Percentiles rank a stretch among this genome's conserved stretches.
Conservation (phyloP, 257 asterid species). For the Nyctanthes arbortristis region DNA sequence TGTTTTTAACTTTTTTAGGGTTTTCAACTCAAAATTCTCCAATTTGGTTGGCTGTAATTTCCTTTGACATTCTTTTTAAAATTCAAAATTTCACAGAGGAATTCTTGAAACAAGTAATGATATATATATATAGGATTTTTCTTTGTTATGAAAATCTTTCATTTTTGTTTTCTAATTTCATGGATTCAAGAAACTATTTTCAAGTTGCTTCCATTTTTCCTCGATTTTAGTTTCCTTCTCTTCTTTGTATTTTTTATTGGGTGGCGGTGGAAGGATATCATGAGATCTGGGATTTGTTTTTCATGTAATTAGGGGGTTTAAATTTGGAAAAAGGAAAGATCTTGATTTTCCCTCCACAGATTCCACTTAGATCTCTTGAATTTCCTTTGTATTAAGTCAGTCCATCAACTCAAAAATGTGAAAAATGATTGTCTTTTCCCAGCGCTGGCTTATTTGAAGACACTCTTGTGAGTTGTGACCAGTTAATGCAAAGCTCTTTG, state of each 20-base stretch:
- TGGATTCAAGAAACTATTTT: background rate
- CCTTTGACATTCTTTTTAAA: too few relatives aligned
- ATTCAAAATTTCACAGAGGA: too few relatives aligned
- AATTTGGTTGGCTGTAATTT: background rate
- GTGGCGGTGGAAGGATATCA: background rate
- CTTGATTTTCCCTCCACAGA: background rate
- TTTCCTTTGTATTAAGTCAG: background rate
- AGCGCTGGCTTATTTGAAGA: background rate
- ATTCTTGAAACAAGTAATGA: too few relatives aligned
- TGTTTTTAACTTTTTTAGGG: conserved; percentile 29
- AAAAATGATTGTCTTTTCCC: conserved; percentile 4
- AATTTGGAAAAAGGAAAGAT: background rate
- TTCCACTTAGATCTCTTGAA: conserved; percentile 16
- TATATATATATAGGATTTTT: too few relatives aligned
- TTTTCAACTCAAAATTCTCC: conserved; percentile 17
- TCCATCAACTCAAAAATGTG: background rate
- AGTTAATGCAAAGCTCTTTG: conserved; percentile 23
- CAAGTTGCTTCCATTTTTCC: background rate
- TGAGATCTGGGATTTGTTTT: background rate
- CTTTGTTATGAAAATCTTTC: too few relatives aligned
- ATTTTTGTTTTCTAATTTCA: too few relatives aligned
- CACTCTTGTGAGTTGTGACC: conserved; percentile 41
- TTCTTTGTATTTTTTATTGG: background rate
- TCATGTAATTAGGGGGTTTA: conserved; percentile 24
- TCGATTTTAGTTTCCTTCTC: background rate